Base-by-base conservation (phyloP, 2,329 filamentous ascomycete species). In the Neofusicoccum sp. region DNA sequence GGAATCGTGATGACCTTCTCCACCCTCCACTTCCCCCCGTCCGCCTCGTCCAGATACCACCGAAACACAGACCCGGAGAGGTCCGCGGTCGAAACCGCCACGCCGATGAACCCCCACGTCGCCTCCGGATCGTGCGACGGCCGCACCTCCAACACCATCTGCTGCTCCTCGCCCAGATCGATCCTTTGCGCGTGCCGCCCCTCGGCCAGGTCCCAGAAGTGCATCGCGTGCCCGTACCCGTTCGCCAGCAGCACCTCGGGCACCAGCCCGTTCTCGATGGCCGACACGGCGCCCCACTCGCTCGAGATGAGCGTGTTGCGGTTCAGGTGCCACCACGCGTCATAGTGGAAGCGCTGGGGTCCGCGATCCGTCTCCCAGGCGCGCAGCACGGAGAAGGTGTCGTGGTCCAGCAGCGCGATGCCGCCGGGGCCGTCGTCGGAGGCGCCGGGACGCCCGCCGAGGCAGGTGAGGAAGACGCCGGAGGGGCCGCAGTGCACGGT, bases 301-400 rank as follows among this genome's bases (percentile, higher is more conserved):
- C 45, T 48, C 45, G 45, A 48, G 12, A 48, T n/a, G 2, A 48
- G 45, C 45, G 45, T n/a, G 45, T 48, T 48, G 45, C 45, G 30
- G 45, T 34, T 34, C 30, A 48, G 45, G 30, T 48, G 45, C 45
- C 45, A 48, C 45, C 45, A 48, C n/a, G 45, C 45, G 45, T 48
- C 45, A 30, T 48, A 48, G 30, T 48, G 45, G 30, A 48, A 34
- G 45, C 8, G 45, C 45, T 48, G 45, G n/a, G 45, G 45, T n/a
- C 45, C 45, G 28, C 45, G 45, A 12, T 3, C 14, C 28, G 45
- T 48, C 45, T 48, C 45, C 45, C 45, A 48, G 28, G 45, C 45
- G 28, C 45, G 45, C 45, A 6, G 3, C 11, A 48, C 45, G 28
- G 30, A 14, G 45, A 48, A 48, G 14, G 45, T 33, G 45, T 20